phyloP scores from a whole-genome alignment of 2,329 filamentous ascomycete genomes.

The Trichoderma aggressivum region DNA sequence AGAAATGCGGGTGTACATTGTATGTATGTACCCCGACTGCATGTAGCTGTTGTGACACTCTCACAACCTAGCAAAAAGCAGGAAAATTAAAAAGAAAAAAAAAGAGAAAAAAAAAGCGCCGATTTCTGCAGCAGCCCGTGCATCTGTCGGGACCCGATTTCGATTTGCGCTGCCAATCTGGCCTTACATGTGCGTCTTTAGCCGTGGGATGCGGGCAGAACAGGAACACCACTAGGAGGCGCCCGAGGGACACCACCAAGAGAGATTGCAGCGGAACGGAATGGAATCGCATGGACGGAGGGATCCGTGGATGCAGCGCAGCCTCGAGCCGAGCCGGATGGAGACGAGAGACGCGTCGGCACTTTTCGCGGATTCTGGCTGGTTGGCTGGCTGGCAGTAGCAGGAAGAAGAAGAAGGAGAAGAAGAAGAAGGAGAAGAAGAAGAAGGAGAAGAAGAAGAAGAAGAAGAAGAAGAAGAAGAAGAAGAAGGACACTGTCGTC shows the following conservation, averaged over 20 bases:
- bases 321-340: neutral
- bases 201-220: neutral
- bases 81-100: neutral
- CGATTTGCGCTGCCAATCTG: neutral
- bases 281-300: neutral
- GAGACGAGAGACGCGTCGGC: neutral
- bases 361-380: neutral
- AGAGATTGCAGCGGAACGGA: neutral
- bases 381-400: no score
- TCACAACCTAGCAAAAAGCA: neutral
- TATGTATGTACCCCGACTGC: neutral
- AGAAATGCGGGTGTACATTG: no score
- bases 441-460: no score
- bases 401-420: no score
- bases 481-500: no score
- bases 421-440: no score
- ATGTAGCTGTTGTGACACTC: neutral
- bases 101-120: neutral
- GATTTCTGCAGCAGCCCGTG: neutral
- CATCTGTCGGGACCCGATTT: neutral
- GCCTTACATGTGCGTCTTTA: neutral
- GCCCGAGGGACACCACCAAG: neutral
- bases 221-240: neutral
- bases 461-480: no score
- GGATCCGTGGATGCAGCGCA: neutral